These are phyloP conservation scores for Athelia sp. DNA, from an alignment of 1,284 basidiomycete species.

Conservation along the genomic window DNA sequence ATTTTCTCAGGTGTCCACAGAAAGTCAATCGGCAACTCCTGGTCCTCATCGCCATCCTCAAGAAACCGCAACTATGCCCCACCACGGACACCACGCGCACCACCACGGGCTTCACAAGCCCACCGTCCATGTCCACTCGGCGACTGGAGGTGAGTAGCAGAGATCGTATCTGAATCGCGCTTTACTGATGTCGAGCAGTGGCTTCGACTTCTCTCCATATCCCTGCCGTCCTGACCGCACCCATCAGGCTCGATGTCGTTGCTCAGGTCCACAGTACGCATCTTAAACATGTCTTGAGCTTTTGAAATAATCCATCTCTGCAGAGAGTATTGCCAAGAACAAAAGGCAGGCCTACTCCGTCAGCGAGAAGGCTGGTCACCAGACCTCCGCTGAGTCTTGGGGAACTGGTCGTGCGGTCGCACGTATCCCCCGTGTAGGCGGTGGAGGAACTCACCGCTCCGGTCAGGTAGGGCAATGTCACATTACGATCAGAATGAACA, in stretches of 20 bases:
- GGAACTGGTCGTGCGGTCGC: conserved; percentile 99
- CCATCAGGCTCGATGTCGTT: conserved; percentile 98
- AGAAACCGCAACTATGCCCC: conserved; percentile 14
- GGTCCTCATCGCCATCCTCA: too few species aligned
- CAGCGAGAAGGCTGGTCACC: conserved; percentile 97
- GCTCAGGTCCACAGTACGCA: conserved; percentile 96
- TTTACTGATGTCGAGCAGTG: conserved; percentile 41
- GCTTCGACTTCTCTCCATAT: conserved; percentile 87
- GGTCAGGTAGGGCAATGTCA: conserved; percentile 65
- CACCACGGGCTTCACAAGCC: conserved; percentile 86
- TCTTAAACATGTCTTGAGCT: background rate
- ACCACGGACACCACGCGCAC: too few species aligned
- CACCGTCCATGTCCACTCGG: conserved; percentile 78
- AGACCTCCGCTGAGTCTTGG: conserved; percentile 99
- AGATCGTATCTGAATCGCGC: background rate
- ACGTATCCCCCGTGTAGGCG: conserved; percentile 99
- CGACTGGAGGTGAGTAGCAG: conserved; percentile 60
- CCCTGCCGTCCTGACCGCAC: conserved; percentile 96
- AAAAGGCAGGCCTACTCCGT: conserved; percentile 97
- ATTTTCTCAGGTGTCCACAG: too few species aligned
- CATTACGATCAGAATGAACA: background rate
- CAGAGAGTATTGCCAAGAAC: conserved; percentile 99
- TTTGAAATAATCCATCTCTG: conserved; percentile 1
- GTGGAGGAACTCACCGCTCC: conserved; percentile 97
- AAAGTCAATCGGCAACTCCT: too few species aligned